These are phyloP conservation scores for Luffa acutangula DNA, from an alignment of 306 rosid species.

Conservation along the genomic window DNA sequence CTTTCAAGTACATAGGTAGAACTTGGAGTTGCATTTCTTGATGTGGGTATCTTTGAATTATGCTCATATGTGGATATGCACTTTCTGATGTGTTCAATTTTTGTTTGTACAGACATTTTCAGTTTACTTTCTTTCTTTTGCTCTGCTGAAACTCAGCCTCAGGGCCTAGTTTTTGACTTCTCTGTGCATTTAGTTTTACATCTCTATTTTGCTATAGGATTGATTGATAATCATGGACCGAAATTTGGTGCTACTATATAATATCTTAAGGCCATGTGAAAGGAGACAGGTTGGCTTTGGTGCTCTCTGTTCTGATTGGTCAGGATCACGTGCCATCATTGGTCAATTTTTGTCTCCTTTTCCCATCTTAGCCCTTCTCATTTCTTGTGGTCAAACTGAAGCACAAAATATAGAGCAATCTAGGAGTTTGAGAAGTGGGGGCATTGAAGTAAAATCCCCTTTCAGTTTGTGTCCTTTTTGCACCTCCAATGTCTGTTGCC, in stretches of 20 bases:
- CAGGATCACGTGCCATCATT: conserved; percentile 1
- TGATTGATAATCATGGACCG: background rate
- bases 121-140: background rate
- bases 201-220: background rate
- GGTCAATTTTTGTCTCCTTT: background rate
- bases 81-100: background rate
- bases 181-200: background rate
- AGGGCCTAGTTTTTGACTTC: background rate
- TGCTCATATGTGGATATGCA: background rate
- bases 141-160: background rate
- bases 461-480: background rate
- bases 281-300: conserved; percentile 8
- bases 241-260: background rate
- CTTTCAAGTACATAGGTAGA: background rate
- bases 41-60: background rate
- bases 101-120: background rate
- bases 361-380: conserved; percentile 2
- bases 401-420: background rate
- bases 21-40: background rate
- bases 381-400: background rate
- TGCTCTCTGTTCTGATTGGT: background rate
- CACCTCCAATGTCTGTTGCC: background rate
- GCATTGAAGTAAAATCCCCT: background rate
- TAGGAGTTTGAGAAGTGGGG: conserved; percentile 4
- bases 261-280: background rate